Evolutionary conservation across 78 protist genomes (phyloP).

Genomic region (Chrysochromulina tobinii): DNA sequence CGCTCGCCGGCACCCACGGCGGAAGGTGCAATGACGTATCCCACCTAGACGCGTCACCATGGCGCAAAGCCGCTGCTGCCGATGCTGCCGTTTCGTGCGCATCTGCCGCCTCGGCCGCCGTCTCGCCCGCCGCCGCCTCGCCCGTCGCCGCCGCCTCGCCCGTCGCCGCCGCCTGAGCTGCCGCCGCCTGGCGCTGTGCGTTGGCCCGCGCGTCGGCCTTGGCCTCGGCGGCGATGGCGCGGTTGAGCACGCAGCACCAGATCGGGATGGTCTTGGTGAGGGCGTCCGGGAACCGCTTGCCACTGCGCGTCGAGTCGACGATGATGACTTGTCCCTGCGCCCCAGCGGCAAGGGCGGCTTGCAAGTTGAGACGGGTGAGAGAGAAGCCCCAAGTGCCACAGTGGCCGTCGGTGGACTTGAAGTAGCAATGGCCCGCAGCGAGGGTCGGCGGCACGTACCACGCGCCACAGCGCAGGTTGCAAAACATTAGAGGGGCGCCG

Average conservation of each 20-base stretch:
- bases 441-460: neutral
- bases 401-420: slow-evolving; percentile 24
- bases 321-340: neutral
- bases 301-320: slow-evolving; percentile 8
- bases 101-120: no score
- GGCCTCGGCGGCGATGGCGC: neutral
- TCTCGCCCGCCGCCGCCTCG: no score
- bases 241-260: neutral
- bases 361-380: neutral
- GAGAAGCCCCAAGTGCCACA: neutral
- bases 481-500: neutral
- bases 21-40: neutral
- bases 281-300: slow-evolving; percentile 14
- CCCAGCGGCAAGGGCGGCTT: neutral
- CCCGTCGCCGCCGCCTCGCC: neutral
- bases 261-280: slow-evolving; percentile 15
- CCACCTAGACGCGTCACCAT: neutral
- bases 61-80: no score
- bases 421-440: neutral
- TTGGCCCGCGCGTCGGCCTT: no score
- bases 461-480: slow-evolving; percentile 7
- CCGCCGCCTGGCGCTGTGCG: neutral
- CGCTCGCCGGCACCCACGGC: neutral
- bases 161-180: no score
- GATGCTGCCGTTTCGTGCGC: neutral